Evolutionary conservation across 257 asterid species (phyloP).

Genomic region (Gentiana dahurica): DNA sequence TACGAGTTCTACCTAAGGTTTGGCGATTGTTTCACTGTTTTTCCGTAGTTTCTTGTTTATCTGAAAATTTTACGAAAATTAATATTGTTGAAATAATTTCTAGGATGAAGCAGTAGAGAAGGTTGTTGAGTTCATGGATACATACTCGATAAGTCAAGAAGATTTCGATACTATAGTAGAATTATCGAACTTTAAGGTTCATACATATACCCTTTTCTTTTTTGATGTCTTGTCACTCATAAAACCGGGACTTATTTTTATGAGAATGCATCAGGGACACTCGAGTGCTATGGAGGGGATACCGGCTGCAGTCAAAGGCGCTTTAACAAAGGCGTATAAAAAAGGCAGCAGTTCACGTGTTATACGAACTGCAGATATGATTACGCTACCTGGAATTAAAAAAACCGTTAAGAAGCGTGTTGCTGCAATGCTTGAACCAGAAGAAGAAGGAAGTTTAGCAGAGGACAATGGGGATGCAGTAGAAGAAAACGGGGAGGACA

Average conservation of each 20-base stretch:
- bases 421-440: constrained; percentile 91
- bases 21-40: constrained; percentile 7
- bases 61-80: constrained; percentile 5
- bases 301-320: constrained; percentile 82
- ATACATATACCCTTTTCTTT: background rate
- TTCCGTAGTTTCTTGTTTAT: constrained; percentile 6
- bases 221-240: background rate
- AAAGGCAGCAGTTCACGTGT: constrained; percentile 87
- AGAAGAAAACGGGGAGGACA: constrained; percentile 61
- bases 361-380: constrained; percentile 71
- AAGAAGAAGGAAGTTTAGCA: constrained; percentile 33
- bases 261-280: constrained; percentile 46
- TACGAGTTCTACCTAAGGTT: constrained; percentile 64
- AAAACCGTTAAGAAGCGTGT: constrained; percentile 87
- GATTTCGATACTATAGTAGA: constrained; percentile 76
- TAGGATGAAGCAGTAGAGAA: constrained; percentile 93
- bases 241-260: background rate
- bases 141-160: constrained; percentile 80
- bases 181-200: constrained; percentile 82
- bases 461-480: constrained; percentile 34
- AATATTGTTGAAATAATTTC: constrained; percentile 12
- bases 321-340: constrained; percentile 82
- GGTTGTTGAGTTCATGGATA: constrained; percentile 84
- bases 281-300: constrained; percentile 78
- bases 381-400: constrained; percentile 76